Evolutionary conservation across 345 rosid genomes (phyloP).

Genomic region (Eucalyptus leucophloia): DNA sequence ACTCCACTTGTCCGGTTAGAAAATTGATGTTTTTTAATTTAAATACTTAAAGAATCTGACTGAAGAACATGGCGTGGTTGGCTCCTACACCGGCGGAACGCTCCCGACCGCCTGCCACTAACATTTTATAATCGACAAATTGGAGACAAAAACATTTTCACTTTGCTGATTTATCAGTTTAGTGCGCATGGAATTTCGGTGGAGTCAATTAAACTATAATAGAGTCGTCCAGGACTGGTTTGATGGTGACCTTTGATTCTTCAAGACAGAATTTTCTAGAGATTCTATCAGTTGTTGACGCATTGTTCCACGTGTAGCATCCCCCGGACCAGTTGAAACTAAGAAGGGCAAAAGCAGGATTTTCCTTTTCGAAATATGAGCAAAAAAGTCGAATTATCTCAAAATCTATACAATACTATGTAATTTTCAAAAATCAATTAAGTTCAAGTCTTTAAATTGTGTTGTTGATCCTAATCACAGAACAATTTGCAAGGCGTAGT

Average conservation of each 20-base stretch:
- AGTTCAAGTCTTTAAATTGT: no score
- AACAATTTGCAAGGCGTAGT: no score
- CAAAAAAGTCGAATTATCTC: not conserved
- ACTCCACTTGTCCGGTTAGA: not conserved
- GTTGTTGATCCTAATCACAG: no score
- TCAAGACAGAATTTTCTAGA: not conserved
- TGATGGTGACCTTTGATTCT: not conserved
- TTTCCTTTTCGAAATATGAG: not conserved
- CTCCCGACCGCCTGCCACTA: not conserved
- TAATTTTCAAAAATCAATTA: no score
- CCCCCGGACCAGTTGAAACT: not conserved
- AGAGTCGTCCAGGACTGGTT: not conserved
- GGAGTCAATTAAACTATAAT: not conserved
- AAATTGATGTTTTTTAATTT: not conserved
- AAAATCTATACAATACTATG: no score
- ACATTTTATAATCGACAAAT: no score
- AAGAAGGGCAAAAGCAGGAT: not conserved
- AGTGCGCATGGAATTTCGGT: not conserved
- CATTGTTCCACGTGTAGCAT: not conserved
- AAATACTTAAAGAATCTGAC: not conserved
- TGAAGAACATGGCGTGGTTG: not conserved
- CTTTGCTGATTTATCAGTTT: not conserved
- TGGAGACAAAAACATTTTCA: not conserved
- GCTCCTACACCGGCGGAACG: not conserved
- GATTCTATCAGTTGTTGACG: not conserved